Percentiles rank a stretch among this genome's conserved stretches.
Conservation (phyloP, 2,329 filamentous ascomycete genomes). For the Cladosporium sp. region DNA sequence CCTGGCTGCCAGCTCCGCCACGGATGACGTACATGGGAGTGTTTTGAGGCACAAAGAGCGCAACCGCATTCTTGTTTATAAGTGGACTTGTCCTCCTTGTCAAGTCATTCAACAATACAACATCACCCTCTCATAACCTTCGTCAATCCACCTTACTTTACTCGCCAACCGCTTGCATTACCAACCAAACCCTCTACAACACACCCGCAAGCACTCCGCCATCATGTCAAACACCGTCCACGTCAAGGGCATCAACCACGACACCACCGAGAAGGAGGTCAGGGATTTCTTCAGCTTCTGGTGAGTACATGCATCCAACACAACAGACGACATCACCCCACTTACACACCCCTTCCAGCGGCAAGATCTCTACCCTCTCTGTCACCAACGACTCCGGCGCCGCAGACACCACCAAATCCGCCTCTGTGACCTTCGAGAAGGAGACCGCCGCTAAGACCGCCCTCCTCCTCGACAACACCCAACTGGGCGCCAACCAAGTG, state of each 20-base stretch:
- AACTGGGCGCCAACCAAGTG: conserved; percentile 72
- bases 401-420: conserved; percentile 66
- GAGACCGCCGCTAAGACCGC: conserved; percentile 95
- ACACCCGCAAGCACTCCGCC: not conserved
- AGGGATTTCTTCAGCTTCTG: conserved; percentile 96
- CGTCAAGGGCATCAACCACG: conserved; percentile 80
- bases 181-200: not conserved
- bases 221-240: conserved; percentile 65
- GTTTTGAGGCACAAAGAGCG: not conserved
- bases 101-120: not conserved
- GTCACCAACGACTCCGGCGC: conserved; percentile 58
- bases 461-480: conserved; percentile 93
- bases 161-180: too few relatives aligned
- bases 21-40: not conserved
- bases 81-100: not conserved
- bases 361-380: conserved; percentile 83
- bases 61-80: not conserved
- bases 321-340: not conserved
- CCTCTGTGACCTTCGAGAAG: conserved; percentile 95
- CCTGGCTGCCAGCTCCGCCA: not conserved
- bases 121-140: not conserved
- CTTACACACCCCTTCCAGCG: conserved; percentile 53
- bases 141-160: not conserved
- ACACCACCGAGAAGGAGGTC: conserved; percentile 86
- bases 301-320: conserved; percentile 47